Evolutionary conservation across 371 early-diverging fungal genomes (phyloP), one percentile per base, ranked within the genome.

Genomic region (Mortierella sp.): DNA sequence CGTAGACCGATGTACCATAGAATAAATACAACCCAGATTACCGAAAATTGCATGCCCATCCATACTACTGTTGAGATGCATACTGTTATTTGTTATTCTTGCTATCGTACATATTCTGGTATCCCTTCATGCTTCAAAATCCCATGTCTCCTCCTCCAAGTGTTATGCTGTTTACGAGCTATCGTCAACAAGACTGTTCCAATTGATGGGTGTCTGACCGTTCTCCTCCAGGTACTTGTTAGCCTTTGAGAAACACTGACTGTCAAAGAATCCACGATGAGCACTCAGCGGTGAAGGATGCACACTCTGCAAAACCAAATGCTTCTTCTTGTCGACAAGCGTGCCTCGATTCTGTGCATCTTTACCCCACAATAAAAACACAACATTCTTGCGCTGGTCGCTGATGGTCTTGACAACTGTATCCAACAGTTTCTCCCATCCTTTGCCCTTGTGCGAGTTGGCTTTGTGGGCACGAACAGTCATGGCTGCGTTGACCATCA

Each of bases 321-420:
- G 99, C 89, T 92, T 92, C 45, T 84, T 92, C 93, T 89, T 89
- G 79, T 92, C 90, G 45, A 95, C 92, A 48, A 82, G 81, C 0
- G 89, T 84, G 10, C 93, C 94, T 74, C 97, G 96, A 88, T 94
- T 93, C 79, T 96, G 95, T 16, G 99, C 98, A 88, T 94, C 92
- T 8, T 87, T 80, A n/a, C 99, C 99, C 99, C 99, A 99, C n/a
- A 99, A 92, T 89, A 99, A 94, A 90, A 99, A 99, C 55, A 99
- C 99, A 24, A 98, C 92, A 68, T 94, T 88, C 1, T 80, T 76
- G 9, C 91, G 89, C 47, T 90, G 88, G 26, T 92, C 89, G 84
- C 93, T 96, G 70, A 99, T 85, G 65, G 94, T 88, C 19, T 89
- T 83, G 58, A 99, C 92, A 28, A 99, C 94, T 5, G 94, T 92